Conservation (phyloP, 164 flowering plant genomes). For the Cinnamomum micranthum region DNA sequence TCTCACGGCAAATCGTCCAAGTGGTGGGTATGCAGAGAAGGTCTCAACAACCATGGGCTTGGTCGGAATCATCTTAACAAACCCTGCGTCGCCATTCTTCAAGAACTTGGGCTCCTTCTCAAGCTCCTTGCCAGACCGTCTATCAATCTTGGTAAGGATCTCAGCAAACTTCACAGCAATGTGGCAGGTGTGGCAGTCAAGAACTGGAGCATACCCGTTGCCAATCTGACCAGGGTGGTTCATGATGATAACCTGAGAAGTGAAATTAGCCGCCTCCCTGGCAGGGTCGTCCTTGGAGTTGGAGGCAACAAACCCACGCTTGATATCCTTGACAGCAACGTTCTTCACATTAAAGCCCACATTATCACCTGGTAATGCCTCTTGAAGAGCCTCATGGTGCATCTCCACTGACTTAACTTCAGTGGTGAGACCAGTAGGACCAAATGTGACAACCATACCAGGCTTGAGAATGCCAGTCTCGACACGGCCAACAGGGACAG, state of each 20-base stretch:
- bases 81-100: conserved; percentile 63
- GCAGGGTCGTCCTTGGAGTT: conserved; percentile 75
- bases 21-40: conserved; percentile 63
- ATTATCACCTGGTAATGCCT: conserved; percentile 67
- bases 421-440: conserved; percentile 61
- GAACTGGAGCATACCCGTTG: conserved; percentile 66
- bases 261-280: conserved; percentile 63
- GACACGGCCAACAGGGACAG: conserved; percentile 68
- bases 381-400: conserved; percentile 63
- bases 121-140: conserved; percentile 54
- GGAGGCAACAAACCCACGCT: conserved; percentile 65
- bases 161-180: conserved; percentile 64
- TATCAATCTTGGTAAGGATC: conserved; percentile 50
- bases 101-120: conserved; percentile 64
- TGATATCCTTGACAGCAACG: conserved; percentile 67
- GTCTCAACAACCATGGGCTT: conserved; percentile 83
- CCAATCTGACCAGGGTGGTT: conserved; percentile 79
- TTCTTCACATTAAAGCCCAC: conserved; percentile 71
- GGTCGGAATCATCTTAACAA: conserved; percentile 70
- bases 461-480: conserved; percentile 64
- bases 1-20: conserved; percentile 72
- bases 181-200: conserved; percentile 71
- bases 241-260: conserved; percentile 75
- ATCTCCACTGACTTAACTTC: conserved; percentile 75
- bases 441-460: conserved; percentile 72